Evolutionary conservation across 257 asterid species (phyloP), one percentile per base, ranked within the genome.

Genomic region (Echium plantagineum): DNA sequence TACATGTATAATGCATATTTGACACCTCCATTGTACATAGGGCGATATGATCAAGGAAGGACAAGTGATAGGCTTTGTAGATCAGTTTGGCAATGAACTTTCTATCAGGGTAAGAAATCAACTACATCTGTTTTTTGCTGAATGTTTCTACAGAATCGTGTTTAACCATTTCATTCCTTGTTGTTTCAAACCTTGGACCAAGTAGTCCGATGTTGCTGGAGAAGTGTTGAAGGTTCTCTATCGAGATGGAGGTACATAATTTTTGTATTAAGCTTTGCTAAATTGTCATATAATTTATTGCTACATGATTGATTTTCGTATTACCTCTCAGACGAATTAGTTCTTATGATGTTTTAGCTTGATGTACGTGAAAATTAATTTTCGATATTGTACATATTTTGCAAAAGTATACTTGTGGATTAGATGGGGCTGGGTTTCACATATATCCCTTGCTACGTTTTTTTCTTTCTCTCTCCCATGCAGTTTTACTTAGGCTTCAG

Each of bases 41-140:
- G 98, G 96, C 32, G 94, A 83, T 66, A 60, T 77, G 66, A 79
- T 91, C 81, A 83, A 82, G 82, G 94, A 88, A 81, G 96, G 95
- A 46, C 95, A 88, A 69, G 72, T 74, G 55, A 69, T 91, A 18
- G 96, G 96, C 63, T 82, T 66, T 62, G 6, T 91, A 72, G 94
- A 82, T 72, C 93, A 79, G 78, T 81, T 87, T 60, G 85, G 86
- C 67, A 69, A 73, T 12, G 74, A 79, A 67, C 77, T 70, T 68
- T 90, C 95, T 53, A 76, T 91, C 70, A 84, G 61, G 72, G 98
- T 91, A 75, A 81, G 94, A 67, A 54, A 55, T 57, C 6, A 26
- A 53, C 60, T 24, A 22, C 9, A 52, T 38, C 31, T 52, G 13
- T 6, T n/a, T n/a, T n/a, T 72, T 55, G 58, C 10, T 32, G 30